Conservation (phyloP, 805 yeast species). For the Teunomyces lycoperdinae region DNA sequence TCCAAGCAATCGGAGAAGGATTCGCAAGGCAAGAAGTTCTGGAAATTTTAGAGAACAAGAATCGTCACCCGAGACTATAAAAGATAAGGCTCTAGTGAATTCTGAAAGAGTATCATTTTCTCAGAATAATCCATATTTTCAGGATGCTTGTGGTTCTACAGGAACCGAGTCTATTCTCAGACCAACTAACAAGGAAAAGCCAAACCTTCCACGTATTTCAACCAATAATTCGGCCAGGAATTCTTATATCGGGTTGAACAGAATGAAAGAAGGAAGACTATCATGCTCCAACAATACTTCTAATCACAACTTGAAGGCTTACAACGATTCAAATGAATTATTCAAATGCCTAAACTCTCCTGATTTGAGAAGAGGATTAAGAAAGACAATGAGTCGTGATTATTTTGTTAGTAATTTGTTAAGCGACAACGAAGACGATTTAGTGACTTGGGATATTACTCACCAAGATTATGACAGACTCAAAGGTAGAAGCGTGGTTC, state of each 20-base stretch:
- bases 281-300: slow-evolving; percentile 18
- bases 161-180: slow-evolving; percentile 1
- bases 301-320: slow-evolving; percentile 14
- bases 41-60: slow-evolving; percentile 22
- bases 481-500: neutral
- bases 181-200: slow-evolving; percentile 15
- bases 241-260: slow-evolving; percentile 38
- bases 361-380: slow-evolving; percentile 19
- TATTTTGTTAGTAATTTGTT: slow-evolving; percentile 3
- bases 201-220: slow-evolving; percentile 35
- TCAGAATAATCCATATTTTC: slow-evolving; percentile 26
- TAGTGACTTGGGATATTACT: slow-evolving; percentile 5
- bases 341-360: slow-evolving; percentile 23
- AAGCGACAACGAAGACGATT: slow-evolving; percentile 11
- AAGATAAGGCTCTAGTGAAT: slow-evolving; percentile 8
- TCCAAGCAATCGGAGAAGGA: slow-evolving; percentile 6
- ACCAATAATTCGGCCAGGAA: slow-evolving; percentile 25
- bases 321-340: slow-evolving; percentile 10
- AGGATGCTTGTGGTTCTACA: slow-evolving; percentile 5
- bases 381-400: slow-evolving; percentile 1
- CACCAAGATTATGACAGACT: neutral
- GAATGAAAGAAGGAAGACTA: slow-evolving; percentile 31
- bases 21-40: slow-evolving; percentile 35
- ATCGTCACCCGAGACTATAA: slow-evolving; percentile 4
- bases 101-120: slow-evolving; percentile 22